Conservation (phyloP, 441 rosid species). For the Erysimum pusillum region DNA sequence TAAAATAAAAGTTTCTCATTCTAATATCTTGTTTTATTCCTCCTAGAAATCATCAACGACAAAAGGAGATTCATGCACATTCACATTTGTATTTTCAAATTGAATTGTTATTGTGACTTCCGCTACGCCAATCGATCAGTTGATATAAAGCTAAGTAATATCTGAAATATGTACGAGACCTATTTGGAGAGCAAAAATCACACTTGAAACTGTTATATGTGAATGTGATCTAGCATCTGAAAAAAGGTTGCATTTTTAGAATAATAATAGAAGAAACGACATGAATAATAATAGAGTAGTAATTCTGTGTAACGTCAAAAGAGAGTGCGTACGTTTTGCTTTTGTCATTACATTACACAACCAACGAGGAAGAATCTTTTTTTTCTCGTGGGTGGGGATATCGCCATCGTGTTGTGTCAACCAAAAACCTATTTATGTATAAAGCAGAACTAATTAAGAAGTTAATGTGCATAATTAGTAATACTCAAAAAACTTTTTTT, state of each 20-base stretch:
- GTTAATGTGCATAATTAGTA: slow-evolving; percentile 3
- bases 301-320: slow-evolving; percentile 35
- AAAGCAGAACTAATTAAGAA: neutral
- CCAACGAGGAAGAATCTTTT: slow-evolving; percentile 44
- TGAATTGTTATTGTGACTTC: neutral
- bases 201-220: slow-evolving; percentile 5
- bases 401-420: slow-evolving; percentile 20
- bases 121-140: neutral
- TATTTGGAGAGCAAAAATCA: neutral
- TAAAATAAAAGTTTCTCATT: neutral
- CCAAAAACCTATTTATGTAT: slow-evolving; percentile 6
- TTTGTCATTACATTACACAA: slow-evolving; percentile 46
- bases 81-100: neutral
- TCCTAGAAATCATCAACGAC: neutral
- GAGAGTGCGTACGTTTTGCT: slow-evolving; percentile 43
- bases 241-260: neutral
- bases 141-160: neutral
- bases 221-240: neutral
- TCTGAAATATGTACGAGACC: neutral
- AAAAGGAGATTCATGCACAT: neutral
- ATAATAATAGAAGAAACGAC: slow-evolving; percentile 10
- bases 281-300: slow-evolving; percentile 27
- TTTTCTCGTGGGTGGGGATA: slow-evolving; percentile 36
- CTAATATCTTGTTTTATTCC: neutral
- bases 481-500: neutral